Evolutionary conservation across 2,329 filamentous ascomycete genomes (phyloP).

Genomic region (Exophiala phaeomuriformis): DNA sequence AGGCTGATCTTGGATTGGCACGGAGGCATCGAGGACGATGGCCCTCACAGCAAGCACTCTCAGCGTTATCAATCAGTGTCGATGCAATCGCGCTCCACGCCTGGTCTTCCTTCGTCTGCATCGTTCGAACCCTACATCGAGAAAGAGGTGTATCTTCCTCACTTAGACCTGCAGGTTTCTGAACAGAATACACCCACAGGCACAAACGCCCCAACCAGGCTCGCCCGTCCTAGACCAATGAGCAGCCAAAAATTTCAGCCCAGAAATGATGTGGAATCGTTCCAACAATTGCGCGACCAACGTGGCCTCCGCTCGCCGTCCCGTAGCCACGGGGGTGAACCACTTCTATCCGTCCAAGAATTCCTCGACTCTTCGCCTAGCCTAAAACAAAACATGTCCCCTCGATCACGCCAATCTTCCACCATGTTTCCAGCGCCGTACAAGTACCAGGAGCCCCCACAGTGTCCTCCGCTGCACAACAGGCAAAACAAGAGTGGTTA

Average conservation of each 20-base stretch:
- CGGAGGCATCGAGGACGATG: neutral
- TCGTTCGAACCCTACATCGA: neutral
- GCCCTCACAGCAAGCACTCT: neutral
- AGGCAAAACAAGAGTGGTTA: neutral
- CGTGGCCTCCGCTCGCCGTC: neutral
- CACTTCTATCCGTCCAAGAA: constrained; percentile 13
- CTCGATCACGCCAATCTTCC: neutral
- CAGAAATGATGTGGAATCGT: neutral
- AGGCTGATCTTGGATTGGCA: constrained; percentile 1
- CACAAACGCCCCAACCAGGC: neutral
- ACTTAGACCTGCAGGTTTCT: neutral
- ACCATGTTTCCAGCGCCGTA: neutral
- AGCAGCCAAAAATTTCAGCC: neutral
- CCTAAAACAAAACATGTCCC: neutral
- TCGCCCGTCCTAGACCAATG: neutral
- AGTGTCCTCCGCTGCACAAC: neutral
- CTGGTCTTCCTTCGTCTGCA: neutral
- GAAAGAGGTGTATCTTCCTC: neutral
- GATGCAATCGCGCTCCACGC: neutral
- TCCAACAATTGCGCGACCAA: neutral
- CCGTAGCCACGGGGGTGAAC: neutral
- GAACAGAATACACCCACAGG: neutral
- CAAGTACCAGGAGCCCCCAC: neutral
- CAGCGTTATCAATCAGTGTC: neutral
- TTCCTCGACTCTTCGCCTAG: constrained; percentile 7